Evolutionary conservation across 805 yeast genomes (phyloP), one percentile per base, ranked within the genome.

Genomic region (Danielia oregonensis): DNA sequence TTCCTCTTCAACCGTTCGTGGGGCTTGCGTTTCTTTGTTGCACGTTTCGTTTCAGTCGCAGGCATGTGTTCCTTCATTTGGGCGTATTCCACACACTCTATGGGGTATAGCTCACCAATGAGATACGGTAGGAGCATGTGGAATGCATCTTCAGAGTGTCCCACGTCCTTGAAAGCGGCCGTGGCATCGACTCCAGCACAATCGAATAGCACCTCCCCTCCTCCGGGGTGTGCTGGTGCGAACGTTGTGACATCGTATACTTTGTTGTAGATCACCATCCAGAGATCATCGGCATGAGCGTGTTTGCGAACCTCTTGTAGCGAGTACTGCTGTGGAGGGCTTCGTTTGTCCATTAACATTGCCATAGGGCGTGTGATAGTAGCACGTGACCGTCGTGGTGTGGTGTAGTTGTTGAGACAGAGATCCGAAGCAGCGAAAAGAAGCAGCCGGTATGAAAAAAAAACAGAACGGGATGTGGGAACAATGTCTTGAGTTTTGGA

Each of bases 121-220:
- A 33, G 33, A 33, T 39, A 40, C 13, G 51, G 51, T 13, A 11
- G 25, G 4, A 48, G 42, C 51, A 48, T 48, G 6, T 40, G 43
- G n/a, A 36, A 23, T 6, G 52, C 52, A 13, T 36, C 44, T 13
- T 40, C 36, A 5, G 49, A 42, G 30, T 48, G 52, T 15, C 44
- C 49, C 15, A 48, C 52, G 15, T 48, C 52, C 29, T 76, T 77
- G 53, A 82, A 82, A 17, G 82, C 78, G 53, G 76, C 82, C 21
- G 87, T 75, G 24, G 86, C 84, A 55, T 82, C 88, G 4, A 60
- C 65, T 4, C 93, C 95, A 13, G 93, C 96, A 49, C 86, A 86
- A 42, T 82, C 82, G 40, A 79, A 59, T 28, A 91, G 73, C 36
- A 91, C 86, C 52, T 82, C 78, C 34, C 77, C 74, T 32, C 79